phyloP scores from a whole-genome alignment of 176 grass and related monocot genomes.

The Dactylis glomerata region DNA sequence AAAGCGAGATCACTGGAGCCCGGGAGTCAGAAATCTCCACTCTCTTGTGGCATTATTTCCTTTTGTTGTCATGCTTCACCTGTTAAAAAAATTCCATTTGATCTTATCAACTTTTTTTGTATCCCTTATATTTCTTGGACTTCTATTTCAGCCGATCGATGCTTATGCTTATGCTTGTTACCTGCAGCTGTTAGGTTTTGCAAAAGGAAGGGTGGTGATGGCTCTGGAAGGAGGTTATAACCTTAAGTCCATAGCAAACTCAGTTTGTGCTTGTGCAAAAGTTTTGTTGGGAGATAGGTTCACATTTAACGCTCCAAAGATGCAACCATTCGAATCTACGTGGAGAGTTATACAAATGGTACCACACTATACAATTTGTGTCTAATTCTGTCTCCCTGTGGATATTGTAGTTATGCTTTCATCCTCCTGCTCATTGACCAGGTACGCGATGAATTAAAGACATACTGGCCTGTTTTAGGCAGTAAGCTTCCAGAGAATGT shows the following conservation, averaged over 20 bases:
- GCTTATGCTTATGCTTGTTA: conserved; percentile 14
- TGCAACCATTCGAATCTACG: conserved; percentile 68
- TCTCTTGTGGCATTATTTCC: background rate
- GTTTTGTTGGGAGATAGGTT: conserved; percentile 78
- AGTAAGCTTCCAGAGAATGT: conserved; percentile 56
- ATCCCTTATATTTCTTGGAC: conserved; percentile 10
- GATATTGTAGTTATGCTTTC: conserved; percentile 19
- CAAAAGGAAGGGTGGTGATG: conserved; percentile 93
- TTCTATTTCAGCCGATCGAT: background rate
- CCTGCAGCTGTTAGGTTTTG: conserved; percentile 72
- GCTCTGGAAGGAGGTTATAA: conserved; percentile 96
- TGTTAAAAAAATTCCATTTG: background rate
- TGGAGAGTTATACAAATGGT: conserved; percentile 84
- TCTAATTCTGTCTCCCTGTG: background rate
- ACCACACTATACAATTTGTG: conserved; percentile 40
- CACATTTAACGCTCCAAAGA: conserved; percentile 32
- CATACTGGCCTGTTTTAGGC: conserved; percentile 70
- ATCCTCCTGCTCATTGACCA: conserved; percentile 21
- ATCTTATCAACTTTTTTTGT: background rate
- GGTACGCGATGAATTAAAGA: conserved; percentile 90
- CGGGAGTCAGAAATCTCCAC: too few relatives aligned
- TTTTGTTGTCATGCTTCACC: conserved; percentile 17
- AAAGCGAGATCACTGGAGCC: too few relatives aligned
- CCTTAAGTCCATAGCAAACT: conserved; percentile 85
- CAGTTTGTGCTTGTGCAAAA: conserved; percentile 74